Evolutionary conservation across 441 rosid genomes (phyloP).

Genomic region (Daphne laureola): DNA sequence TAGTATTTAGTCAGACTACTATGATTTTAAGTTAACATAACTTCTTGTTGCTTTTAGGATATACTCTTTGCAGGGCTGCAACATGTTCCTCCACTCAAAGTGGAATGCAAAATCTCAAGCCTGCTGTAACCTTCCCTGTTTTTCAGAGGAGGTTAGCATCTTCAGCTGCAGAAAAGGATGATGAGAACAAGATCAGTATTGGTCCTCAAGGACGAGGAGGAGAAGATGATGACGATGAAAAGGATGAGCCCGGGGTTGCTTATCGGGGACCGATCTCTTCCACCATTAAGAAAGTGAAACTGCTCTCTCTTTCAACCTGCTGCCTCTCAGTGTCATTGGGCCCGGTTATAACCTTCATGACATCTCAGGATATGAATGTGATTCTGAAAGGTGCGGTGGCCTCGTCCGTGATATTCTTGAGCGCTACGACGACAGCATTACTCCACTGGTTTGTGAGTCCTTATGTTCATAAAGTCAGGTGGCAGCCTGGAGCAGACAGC

Average conservation of each 20-base stretch:
- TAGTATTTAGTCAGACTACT: too few relatives aligned
- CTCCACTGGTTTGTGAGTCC: slow-evolving; percentile 97
- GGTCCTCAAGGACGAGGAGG: slow-evolving; percentile 52
- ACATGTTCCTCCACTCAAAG: slow-evolving; percentile 25
- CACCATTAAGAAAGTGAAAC: slow-evolving; percentile 85
- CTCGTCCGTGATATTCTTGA: slow-evolving; percentile 69
- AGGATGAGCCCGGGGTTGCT: slow-evolving; percentile 36
- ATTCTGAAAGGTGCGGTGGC: slow-evolving; percentile 93
- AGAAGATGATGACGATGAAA: slow-evolving; percentile 33
- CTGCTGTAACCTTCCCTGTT: slow-evolving; percentile 18
- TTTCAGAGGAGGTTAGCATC: slow-evolving; percentile 59
- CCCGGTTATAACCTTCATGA: slow-evolving; percentile 92
- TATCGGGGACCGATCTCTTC: slow-evolving; percentile 85
- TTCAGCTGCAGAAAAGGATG: slow-evolving; percentile 40
- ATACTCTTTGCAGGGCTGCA: slow-evolving; percentile 24
- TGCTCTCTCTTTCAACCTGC: slow-evolving; percentile 93
- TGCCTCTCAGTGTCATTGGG: slow-evolving; percentile 92
- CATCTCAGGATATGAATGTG: slow-evolving; percentile 67
- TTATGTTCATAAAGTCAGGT: slow-evolving; percentile 75
- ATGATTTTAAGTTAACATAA: too few relatives aligned
- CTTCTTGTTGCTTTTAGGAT: slow-evolving; percentile 27
- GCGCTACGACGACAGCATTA: slow-evolving; percentile 69
- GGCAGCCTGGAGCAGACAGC: slow-evolving; percentile 91
- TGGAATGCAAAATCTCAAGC: slow-evolving; percentile 24
- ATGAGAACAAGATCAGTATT: slow-evolving; percentile 63